phyloP scores from a whole-genome alignment of 163 green algal species.

The Prototheca stagnorum region DNA sequence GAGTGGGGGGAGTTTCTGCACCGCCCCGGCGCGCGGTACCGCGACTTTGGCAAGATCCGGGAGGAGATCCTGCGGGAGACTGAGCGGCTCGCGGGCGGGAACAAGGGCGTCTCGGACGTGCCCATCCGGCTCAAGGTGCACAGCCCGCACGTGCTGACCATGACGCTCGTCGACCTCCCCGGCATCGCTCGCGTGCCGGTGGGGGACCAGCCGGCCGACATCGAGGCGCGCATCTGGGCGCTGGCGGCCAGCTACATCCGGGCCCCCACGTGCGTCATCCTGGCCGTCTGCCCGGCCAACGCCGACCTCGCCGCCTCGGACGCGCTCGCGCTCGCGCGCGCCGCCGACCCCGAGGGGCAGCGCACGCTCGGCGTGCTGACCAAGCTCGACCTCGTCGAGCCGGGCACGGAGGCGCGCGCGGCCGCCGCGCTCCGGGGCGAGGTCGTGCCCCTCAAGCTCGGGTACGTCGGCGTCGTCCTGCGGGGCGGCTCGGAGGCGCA shows the following conservation, averaged over 20 bases:
- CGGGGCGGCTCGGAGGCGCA: slow-evolving; percentile 70
- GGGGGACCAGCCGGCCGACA: slow-evolving; percentile 83
- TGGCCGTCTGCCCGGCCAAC: slow-evolving; percentile 88
- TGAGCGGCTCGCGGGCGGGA: slow-evolving; percentile 62
- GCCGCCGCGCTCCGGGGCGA: slow-evolving; percentile 35
- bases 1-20: slow-evolving; percentile 96
- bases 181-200: slow-evolving; percentile 75
- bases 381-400: slow-evolving; percentile 98
- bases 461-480: slow-evolving; percentile 79
- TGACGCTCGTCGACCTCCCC: slow-evolving; percentile 95
- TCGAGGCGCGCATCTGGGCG: slow-evolving; percentile 36
- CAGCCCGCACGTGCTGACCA: slow-evolving; percentile 80
- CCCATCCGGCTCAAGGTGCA: slow-evolving; percentile 89
- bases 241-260: slow-evolving; percentile 25
- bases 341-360: slow-evolving; percentile 70
- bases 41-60: slow-evolving; percentile 63
- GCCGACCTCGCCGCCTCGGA: slow-evolving; percentile 85
- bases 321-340: slow-evolving; percentile 68
- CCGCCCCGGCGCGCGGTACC: slow-evolving; percentile 50
- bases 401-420: slow-evolving; percentile 69
- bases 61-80: slow-evolving; percentile 88
- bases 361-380: slow-evolving; percentile 88
- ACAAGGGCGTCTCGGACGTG: slow-evolving; percentile 80
- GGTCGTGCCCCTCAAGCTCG: slow-evolving; percentile 67
- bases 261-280: slow-evolving; percentile 71